Conservation (phyloP, 345 rosid genomes). For the Erysimum cheiranthoides region DNA sequence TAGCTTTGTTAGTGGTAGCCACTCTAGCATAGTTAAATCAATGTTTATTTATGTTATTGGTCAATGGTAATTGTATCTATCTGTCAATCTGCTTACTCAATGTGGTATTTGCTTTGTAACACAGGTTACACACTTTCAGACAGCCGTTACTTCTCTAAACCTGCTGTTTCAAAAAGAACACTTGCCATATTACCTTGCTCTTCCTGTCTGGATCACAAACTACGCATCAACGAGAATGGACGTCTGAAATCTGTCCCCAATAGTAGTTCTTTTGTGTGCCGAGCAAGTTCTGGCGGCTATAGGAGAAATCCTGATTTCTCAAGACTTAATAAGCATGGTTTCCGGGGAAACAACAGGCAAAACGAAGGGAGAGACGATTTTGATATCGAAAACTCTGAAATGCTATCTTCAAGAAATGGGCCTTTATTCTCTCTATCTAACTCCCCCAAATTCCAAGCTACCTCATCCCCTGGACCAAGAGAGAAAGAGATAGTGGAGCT, state of each 20-base stretch:
- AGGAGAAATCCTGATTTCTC: constrained; percentile 77
- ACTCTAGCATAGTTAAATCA: too few relatives aligned
- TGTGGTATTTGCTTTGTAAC: not conserved
- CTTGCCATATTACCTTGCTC: constrained; percentile 48
- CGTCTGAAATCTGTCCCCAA: constrained; percentile 46
- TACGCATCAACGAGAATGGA: constrained; percentile 45
- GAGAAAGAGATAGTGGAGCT: constrained; percentile 93
- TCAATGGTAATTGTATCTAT: too few relatives aligned
- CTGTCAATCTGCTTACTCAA: not conserved
- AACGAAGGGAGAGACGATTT: constrained; percentile 63
- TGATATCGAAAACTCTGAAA: constrained; percentile 64
- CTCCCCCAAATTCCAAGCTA: constrained; percentile 73
- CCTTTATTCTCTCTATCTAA: constrained; percentile 62
- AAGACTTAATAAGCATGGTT: constrained; percentile 63
- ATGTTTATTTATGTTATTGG: too few relatives aligned
- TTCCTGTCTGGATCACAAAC: constrained; percentile 44
- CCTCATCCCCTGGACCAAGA: constrained; percentile 72
- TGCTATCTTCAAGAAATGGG: constrained; percentile 66
- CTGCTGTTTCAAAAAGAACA: constrained; percentile 56
- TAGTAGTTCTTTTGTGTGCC: constrained; percentile 58
- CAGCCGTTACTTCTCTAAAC: constrained; percentile 51
- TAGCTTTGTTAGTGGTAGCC: too few relatives aligned
- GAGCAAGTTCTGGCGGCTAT: constrained; percentile 63
- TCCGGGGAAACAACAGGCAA: constrained; percentile 66
- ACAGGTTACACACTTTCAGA: constrained; percentile 64